phyloP scores from a whole-genome alignment of 208 protist species.

The Leishmania mexicana region DNA sequence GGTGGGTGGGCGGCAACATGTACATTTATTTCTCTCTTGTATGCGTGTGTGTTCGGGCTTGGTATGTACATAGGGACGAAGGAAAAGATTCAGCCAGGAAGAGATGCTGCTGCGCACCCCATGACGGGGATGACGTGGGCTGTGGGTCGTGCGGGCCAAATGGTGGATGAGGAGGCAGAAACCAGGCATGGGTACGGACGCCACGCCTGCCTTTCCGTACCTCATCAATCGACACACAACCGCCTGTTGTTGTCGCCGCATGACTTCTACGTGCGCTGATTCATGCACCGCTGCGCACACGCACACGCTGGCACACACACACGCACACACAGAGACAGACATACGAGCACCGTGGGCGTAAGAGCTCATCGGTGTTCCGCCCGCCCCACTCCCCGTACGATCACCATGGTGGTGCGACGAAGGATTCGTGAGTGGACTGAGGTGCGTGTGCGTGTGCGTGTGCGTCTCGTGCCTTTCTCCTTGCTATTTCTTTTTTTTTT shows the following conservation, averaged over 20 bases:
- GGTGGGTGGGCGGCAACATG: neutral
- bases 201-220: neutral
- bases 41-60: neutral
- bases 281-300: neutral
- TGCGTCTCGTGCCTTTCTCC: constrained; percentile 7
- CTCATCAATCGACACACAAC: neutral
- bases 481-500: constrained; percentile 14
- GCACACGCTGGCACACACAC: neutral
- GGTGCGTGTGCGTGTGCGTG: constrained; percentile 8
- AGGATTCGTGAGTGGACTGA: neutral
- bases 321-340: neutral
- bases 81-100: neutral
- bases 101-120: too few species aligned
- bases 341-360: neutral
- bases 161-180: neutral
- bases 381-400: neutral
- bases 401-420: neutral
- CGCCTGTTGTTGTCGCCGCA: neutral
- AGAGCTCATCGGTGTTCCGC: neutral
- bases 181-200: neutral
- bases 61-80: constrained; percentile 4
- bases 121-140: neutral
- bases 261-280: neutral
- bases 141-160: neutral
- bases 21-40: constrained; percentile 7